Conservation (phyloP, 2,329 filamentous ascomycete species). For the Cordyceps cateniannulata region DNA sequence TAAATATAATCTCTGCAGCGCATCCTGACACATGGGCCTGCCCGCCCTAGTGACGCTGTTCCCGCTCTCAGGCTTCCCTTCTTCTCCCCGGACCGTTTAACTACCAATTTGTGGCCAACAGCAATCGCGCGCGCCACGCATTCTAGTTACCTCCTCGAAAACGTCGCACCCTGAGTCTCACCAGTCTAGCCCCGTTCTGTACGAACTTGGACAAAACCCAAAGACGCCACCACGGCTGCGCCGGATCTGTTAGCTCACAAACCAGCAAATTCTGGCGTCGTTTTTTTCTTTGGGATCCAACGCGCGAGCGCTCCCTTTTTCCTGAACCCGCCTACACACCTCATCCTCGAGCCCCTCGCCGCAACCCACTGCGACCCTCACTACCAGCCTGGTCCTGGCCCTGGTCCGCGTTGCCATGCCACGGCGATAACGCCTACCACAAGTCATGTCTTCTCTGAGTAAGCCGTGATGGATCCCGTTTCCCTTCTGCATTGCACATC, state of each 20-base stretch:
- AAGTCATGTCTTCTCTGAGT: constrained; percentile 17
- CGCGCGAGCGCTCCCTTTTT: background rate
- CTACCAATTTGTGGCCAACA: background rate
- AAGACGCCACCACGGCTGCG: constrained; percentile 1
- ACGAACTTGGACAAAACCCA: background rate
- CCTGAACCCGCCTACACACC: background rate
- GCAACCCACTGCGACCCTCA: background rate
- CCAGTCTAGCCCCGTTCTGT: background rate
- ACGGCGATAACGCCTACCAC: background rate
- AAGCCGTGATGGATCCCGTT: constrained; percentile 7
- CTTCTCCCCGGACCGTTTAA: too few species aligned
- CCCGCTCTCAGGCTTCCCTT: background rate
- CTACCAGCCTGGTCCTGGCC: background rate
- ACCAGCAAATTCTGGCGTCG: background rate
- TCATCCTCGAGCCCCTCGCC: background rate
- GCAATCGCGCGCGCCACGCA: background rate
- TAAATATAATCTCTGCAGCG: background rate
- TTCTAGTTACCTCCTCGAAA: background rate
- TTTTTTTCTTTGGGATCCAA: background rate
- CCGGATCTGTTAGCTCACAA: constrained; percentile 3
- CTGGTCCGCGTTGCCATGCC: constrained; percentile 8
- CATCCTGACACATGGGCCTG: constrained; percentile 1
- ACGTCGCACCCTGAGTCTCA: background rate
- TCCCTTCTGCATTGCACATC: background rate
- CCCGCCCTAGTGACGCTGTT: background rate